Evolutionary conservation across 169 alveolate species (phyloP), one percentile per base, ranked within the genome.

Genomic region (Plasmodium yoelii): DNA sequence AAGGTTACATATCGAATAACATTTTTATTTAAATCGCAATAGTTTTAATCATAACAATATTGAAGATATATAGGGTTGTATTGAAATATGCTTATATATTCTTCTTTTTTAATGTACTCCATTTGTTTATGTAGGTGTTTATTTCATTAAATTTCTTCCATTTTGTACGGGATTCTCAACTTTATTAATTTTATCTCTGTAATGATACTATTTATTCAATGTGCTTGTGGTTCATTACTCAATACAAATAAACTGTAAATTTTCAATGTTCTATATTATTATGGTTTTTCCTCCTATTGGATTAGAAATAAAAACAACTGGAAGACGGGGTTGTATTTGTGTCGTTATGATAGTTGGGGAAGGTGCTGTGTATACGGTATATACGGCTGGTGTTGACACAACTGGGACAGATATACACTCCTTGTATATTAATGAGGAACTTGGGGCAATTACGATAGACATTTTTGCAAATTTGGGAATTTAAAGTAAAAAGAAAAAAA

Each of bases 361-460:
- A 13, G 77, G 19, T 13, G 73, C 42, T 28, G 73, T 24, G 7
- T 63, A 69, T 18, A 77, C 26, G 51, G 77, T 53, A 57, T 51
- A 77, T n/a, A 77, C 68, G 24, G 49, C 28, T 44, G 65, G 56
- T 24, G 89, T 64, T 51, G 80, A 26, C 49, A 55, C 19, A 19
- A 65, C 80, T n/a, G 80, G 77, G 4, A 77, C 77, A 51, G 90
- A 80, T 60, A 67, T 64, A 47, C 64, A 65, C 44, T 80, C 22
- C 82, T 60, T 80, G 82, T 67, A 80, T 19, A 55, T 69, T 8
- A 51, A 7, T 26, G 53, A 15, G 10, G 82, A 64, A 65, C 19
- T 80, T 56, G 90, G 73, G 8, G 68, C 82, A 53, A 53, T 67
- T 39, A 80, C 47, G 24, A 80, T 18, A 67, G 90, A 80, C 90